Conservation (phyloP, 805 yeast species). For the Candida argentea region DNA sequence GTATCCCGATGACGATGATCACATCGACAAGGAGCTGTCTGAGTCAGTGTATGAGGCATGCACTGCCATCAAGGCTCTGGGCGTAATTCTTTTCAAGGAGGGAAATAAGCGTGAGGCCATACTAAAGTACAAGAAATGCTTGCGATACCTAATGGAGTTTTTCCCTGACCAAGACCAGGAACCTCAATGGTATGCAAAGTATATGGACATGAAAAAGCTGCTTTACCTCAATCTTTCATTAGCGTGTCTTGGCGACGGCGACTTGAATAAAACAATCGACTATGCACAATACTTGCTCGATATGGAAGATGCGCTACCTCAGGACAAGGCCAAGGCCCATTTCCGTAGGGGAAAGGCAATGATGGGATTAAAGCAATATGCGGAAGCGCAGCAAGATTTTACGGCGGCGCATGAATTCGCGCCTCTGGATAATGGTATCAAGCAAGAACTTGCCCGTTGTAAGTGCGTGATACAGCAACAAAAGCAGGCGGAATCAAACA, state of each 20-base stretch:
- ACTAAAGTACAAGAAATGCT: constrained; percentile 54
- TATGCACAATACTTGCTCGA: constrained; percentile 52
- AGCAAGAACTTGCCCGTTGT: constrained; percentile 31
- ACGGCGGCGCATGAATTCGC: constrained; percentile 31
- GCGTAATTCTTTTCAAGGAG: constrained; percentile 46
- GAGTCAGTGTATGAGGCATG: constrained; percentile 43
- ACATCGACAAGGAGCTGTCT: constrained; percentile 49
- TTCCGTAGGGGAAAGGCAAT: constrained; percentile 45
- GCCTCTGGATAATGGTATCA: constrained; percentile 42
- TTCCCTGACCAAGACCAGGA: constrained; percentile 62
- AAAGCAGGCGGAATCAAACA: constrained; percentile 42
- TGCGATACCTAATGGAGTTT: constrained; percentile 61
- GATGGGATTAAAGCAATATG: constrained; percentile 33
- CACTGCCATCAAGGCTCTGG: constrained; percentile 54
- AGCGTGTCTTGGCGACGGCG: constrained; percentile 37
- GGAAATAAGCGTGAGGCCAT: constrained; percentile 42
- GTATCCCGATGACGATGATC: constrained; percentile 61
- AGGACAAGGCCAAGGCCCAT: constrained; percentile 48
- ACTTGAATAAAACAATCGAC: constrained; percentile 40
- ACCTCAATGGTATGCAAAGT: constrained; percentile 40
- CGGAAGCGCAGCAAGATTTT: constrained; percentile 40
- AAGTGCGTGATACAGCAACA: constrained; percentile 29
- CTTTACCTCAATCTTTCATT: constrained; percentile 52
- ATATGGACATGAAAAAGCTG: constrained; percentile 42
- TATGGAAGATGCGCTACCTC: constrained; percentile 20